Base-by-base conservation (phyloP, 495 filamentous ascomycete genomes). In the Neurospora hispaniola region DNA sequence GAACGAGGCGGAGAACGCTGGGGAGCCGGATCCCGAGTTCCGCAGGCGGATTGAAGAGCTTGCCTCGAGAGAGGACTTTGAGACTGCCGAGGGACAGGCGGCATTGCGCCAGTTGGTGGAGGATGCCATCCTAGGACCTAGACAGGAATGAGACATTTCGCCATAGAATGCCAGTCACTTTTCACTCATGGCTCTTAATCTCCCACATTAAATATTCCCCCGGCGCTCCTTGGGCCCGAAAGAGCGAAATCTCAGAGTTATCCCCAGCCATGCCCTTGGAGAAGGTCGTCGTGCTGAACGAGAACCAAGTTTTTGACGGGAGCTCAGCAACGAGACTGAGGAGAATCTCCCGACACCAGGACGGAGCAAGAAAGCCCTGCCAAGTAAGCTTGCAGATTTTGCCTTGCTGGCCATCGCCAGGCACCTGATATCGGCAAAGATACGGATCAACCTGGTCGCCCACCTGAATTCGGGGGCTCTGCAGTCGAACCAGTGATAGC, bases 371-470 rank as follows among this genome's bases (percentile, higher is more conserved):
- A 70, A 88, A 87, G 7, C 87, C 87, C 73, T 82, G 81, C 86
- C 86, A 89, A 74, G 82, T 86, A 71, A 89, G 74, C 73, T 83
- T 86, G 75, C 85, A 84, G 16, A 87, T 20, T 46, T 80, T 79
- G 71, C 73, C 72, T 74, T 75, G 73, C 11, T 74, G 73, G 7
- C 81, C 80, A 4, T 79, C 77, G 1, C 84, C 83, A 16, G 91
- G 92, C 8, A 90, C 84, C n/a, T 82, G 78, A 79, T 98, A 99
- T n/a, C 91, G 89, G 71, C 90, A 90, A 14, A 99, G 84, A 76
- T 91, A 95, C 1, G 93, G 85, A 79, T 98, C 93, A 68, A 97
- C 87, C 18, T 83, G 81, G 79, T 97, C 93, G n/a, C 82, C 80
- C 14, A 80, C 81, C 18, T 81, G 80, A 7, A 98, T 79, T 39